phyloP scores from a whole-genome alignment of 108 stramenopile species.

The Discostella pseudostelligera region DNA sequence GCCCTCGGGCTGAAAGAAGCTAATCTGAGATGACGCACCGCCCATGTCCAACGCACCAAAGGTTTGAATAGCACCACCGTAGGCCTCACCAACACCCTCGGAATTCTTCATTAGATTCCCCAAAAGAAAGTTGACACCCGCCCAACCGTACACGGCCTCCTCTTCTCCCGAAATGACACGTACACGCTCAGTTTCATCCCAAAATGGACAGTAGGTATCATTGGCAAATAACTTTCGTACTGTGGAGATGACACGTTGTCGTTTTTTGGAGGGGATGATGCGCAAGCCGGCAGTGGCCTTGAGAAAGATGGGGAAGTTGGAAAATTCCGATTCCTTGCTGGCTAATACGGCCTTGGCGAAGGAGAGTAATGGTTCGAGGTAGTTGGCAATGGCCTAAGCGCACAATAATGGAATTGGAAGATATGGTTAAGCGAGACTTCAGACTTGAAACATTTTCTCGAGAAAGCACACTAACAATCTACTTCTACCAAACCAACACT shows the following conservation, averaged over 20 bases:
- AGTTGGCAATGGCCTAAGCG: conserved; percentile 53
- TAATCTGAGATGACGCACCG: conserved; percentile 86
- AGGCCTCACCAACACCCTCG: conserved; percentile 56
- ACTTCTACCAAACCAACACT: not conserved
- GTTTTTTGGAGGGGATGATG: conserved; percentile 54
- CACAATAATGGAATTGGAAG: too few species aligned
- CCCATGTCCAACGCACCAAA: conserved; percentile 90
- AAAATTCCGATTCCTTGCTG: conserved; percentile 61
- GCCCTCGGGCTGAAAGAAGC: conserved; percentile 75
- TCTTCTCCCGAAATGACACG: conserved; percentile 90
- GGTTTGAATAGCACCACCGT: conserved; percentile 46
- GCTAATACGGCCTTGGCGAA: conserved; percentile 83
- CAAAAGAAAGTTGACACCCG: conserved; percentile 79
- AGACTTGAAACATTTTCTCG: too few species aligned
- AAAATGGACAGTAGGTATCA: conserved; percentile 72
- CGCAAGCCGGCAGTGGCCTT: conserved; percentile 91
- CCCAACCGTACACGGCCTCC: conserved; percentile 92
- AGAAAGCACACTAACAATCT: too few species aligned
- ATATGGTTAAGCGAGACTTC: not conserved
- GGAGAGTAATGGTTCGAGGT: conserved; percentile 76
- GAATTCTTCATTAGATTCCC: conserved; percentile 68
- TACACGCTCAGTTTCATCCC: conserved; percentile 70
- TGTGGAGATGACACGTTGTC: conserved; percentile 60
- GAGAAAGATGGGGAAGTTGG: conserved; percentile 81
- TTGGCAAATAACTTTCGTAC: conserved; percentile 70